phyloP scores from a whole-genome alignment of 1,139 yeast genomes.

The Yamadazyma dushanensis region DNA sequence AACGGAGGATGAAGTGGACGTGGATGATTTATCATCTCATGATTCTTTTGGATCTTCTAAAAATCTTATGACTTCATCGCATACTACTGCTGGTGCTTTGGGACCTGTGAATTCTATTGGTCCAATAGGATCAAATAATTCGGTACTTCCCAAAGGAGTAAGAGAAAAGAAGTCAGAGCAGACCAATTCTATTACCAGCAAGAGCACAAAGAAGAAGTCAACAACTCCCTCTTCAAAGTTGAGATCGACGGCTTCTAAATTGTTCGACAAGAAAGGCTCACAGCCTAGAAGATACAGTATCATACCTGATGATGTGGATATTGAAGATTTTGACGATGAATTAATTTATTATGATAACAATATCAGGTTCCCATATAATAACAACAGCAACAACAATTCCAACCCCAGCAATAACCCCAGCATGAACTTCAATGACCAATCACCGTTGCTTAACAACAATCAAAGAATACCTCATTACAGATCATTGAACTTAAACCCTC shows the following conservation, averaged over 20 bases:
- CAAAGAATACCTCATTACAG: slow-evolving; percentile 43
- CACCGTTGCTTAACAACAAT: slow-evolving; percentile 32
- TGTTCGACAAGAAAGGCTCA: slow-evolving; percentile 70
- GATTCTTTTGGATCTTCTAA: slow-evolving; percentile 21
- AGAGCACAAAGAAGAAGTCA: slow-evolving; percentile 27
- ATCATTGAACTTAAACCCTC: slow-evolving; percentile 38
- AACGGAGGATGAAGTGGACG: slow-evolving; percentile 26
- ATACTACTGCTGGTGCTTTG: slow-evolving; percentile 12
- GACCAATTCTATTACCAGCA: slow-evolving; percentile 25
- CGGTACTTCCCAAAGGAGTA: not conserved
- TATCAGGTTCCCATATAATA: slow-evolving; percentile 40
- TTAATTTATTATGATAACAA: slow-evolving; percentile 48
- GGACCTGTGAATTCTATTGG: not conserved
- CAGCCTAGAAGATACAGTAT: slow-evolving; percentile 73
- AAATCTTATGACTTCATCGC: slow-evolving; percentile 13
- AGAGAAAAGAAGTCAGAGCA: slow-evolving; percentile 7
- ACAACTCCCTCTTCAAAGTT: slow-evolving; percentile 40
- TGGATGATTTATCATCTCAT: slow-evolving; percentile 34
- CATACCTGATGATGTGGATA: slow-evolving; percentile 65
- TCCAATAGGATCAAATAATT: not conserved
- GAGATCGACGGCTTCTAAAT: slow-evolving; percentile 68
- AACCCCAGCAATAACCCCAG: slow-evolving; percentile 9
- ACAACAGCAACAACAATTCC: slow-evolving; percentile 16
- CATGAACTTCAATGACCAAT: slow-evolving; percentile 28
- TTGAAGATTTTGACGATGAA: slow-evolving; percentile 65